A percentile compares a stretch with the other conserved stretches of the same genome.
Conservation (phyloP, 2,329 filamentous ascomycete genomes). For the Curvularia hawaiiensis region DNA sequence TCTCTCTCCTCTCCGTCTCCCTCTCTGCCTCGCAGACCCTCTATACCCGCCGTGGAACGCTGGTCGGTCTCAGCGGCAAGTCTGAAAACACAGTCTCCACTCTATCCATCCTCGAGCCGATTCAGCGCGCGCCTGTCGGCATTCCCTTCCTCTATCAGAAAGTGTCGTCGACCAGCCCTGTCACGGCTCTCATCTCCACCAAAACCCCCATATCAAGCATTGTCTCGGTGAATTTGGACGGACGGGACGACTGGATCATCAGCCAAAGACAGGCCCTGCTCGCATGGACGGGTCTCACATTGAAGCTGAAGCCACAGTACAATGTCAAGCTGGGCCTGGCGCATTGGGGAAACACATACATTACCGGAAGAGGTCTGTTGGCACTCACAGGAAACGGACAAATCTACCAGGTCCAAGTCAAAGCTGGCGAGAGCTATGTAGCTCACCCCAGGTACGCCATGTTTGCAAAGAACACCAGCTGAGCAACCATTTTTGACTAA, state of each 20-base stretch:
- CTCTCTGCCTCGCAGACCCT: constrained; percentile 92
- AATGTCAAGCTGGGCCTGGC: constrained; percentile 76
- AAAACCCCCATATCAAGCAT: constrained; percentile 88
- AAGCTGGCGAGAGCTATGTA: constrained; percentile 85
- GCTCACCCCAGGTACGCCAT: constrained; percentile 72
- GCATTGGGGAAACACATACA: constrained; percentile 88
- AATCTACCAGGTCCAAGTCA: constrained; percentile 82
- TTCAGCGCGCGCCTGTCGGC: constrained; percentile 78
- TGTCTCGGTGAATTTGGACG: constrained; percentile 85
- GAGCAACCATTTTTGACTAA: constrained; percentile 6
- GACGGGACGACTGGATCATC: constrained; percentile 93
- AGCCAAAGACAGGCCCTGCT: constrained; percentile 84
- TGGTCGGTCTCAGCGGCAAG: constrained; percentile 89
- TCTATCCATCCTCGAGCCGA: constrained; percentile 82
- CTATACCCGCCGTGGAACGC: constrained; percentile 87
- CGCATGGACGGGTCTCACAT: constrained; percentile 94
- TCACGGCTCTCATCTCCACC: constrained; percentile 86
- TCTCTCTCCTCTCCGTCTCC: constrained; percentile 91
- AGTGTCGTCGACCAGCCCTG: constrained; percentile 81
- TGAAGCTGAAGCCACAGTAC: constrained; percentile 75
- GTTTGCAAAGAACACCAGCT: background rate
- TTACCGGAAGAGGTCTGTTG: constrained; percentile 86
- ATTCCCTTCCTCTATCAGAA: constrained; percentile 95
- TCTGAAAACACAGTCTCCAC: constrained; percentile 91
- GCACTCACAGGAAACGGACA: constrained; percentile 87